Percentiles rank a stretch among this genome's conserved stretches.
These are phyloP conservation scores for Coprinellus micaceus DNA, from an alignment of 768 basidiomycete genomes.

Conservation along the genomic window DNA sequence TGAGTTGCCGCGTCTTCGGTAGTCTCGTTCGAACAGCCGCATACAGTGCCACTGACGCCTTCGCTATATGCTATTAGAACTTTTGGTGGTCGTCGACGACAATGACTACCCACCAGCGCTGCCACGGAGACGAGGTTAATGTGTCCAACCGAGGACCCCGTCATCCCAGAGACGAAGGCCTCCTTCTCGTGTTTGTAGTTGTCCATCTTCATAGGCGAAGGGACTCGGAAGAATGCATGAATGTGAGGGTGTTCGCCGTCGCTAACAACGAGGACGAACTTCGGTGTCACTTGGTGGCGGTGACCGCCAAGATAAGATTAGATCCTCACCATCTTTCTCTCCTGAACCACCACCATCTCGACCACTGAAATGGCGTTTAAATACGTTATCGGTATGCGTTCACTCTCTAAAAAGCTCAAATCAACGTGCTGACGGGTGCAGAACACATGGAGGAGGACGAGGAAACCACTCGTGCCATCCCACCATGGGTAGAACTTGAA, in stretches of 20 bases:
- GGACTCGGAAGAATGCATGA: too few species aligned
- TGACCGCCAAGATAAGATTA: neutral
- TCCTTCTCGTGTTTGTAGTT: constrained; percentile 78
- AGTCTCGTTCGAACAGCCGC: constrained; percentile 53
- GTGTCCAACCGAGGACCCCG: constrained; percentile 65
- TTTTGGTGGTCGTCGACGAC: neutral
- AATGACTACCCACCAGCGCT: constrained; percentile 26
- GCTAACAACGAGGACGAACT: neutral
- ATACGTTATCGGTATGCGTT: neutral
- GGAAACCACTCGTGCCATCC: constrained; percentile 60
- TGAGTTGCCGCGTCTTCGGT: constrained; percentile 30
- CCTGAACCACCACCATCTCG: too few species aligned
- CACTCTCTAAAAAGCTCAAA: neutral
- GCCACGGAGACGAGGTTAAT: constrained; percentile 62
- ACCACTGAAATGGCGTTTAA: neutral
- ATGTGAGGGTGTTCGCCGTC: too few species aligned
- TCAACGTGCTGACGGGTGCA: constrained; percentile 24
- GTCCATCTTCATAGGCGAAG: constrained; percentile 3
- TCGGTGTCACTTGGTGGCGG: neutral
- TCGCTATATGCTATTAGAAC: neutral
- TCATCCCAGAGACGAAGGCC: constrained; percentile 72
- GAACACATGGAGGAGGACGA: constrained; percentile 98
- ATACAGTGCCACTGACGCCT: constrained; percentile 75
- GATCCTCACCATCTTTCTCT: neutral
- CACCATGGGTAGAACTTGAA: constrained; percentile 91